Base-by-base conservation (phyloP, 306 rosid genomes). In the Cicer arietinum region DNA sequence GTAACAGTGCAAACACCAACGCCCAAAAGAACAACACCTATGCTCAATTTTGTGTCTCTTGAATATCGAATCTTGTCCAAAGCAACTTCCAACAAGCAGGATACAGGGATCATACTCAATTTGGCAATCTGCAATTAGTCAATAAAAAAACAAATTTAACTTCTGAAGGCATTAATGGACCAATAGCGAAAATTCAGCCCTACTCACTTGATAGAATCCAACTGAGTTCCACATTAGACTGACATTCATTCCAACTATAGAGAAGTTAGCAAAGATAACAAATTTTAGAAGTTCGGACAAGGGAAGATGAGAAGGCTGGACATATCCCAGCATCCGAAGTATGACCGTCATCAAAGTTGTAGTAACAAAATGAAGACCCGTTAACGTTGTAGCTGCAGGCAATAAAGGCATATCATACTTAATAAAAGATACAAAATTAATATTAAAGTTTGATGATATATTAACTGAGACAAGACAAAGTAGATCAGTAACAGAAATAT, bases 141-240 rank as follows among this genome's bases (percentile, higher is more conserved):
- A 41, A 65, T 10, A 10, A 70, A 70, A 70, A 52, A 13, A 8
- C 70, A 75, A 80, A 72, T 65, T 72, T 65, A 84, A 75, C 78
- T 50, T 59, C 62, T 60, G 59, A 63, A 77, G 56, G 22, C 51
- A 75, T 16, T 70, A 56, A 69, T n/a, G 56, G 67, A 70, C 66
- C 41, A 50, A 47, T 7, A 79, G 48, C 35, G 6, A 54, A 84
- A 80, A 79, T 45, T 30, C 57, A 76, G 66, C 61, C 11, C 44
- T 76, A 70, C 79, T 82, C 79, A 88, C 98, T 89, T 93, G 97
- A 84, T 93, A 89, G 89, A 90, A 93, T 85, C 97, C 98, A 81
- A 93, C 98, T 12, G 97, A 90, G 82, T 93, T 93, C 98, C 91
- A 93, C 98, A 93, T 93, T 74, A 93, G 87, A 82, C 96, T 93